Conservation (phyloP, 2,329 filamentous ascomycete genomes). For the Penicillium sp. region DNA sequence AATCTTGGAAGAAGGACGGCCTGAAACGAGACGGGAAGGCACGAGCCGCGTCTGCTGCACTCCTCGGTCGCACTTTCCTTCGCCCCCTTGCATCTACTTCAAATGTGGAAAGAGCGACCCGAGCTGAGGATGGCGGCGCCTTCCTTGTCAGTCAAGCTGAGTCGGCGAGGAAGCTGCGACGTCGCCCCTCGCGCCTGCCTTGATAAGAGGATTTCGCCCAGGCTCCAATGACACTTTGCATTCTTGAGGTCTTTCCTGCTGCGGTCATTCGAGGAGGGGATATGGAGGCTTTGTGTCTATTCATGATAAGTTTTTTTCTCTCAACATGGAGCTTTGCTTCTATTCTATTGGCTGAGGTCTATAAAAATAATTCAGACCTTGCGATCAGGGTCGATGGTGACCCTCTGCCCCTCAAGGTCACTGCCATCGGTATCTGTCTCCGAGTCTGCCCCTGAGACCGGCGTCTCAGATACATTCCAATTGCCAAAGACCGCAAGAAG, state of each 20-base stretch:
- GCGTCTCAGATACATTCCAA: constrained; percentile 1
- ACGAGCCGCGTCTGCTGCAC: too few relatives aligned
- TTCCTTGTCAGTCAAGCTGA: not conserved
- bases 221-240: too few relatives aligned
- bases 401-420: constrained; percentile 1
- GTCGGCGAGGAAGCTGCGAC: not conserved
- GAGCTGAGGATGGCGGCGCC: too few relatives aligned
- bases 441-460: not conserved
- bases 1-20: too few relatives aligned
- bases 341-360: not conserved
- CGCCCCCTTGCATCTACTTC: not conserved
- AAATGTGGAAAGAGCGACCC: not conserved
- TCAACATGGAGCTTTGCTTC: not conserved
- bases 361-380: not conserved
- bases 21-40: too few relatives aligned
- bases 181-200: not conserved
- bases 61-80: not conserved
- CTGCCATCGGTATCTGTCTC: constrained; percentile 1
- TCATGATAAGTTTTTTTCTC: not conserved
- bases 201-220: too few relatives aligned
- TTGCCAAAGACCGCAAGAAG: constrained; percentile 12
- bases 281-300: not conserved
- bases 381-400: not conserved
- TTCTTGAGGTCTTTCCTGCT: too few relatives aligned
- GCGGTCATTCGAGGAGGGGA: not conserved